Percentiles rank a stretch among this genome's conserved stretches.
Conservation (phyloP, 805 yeast genomes). For the Saturnispora dispora region DNA sequence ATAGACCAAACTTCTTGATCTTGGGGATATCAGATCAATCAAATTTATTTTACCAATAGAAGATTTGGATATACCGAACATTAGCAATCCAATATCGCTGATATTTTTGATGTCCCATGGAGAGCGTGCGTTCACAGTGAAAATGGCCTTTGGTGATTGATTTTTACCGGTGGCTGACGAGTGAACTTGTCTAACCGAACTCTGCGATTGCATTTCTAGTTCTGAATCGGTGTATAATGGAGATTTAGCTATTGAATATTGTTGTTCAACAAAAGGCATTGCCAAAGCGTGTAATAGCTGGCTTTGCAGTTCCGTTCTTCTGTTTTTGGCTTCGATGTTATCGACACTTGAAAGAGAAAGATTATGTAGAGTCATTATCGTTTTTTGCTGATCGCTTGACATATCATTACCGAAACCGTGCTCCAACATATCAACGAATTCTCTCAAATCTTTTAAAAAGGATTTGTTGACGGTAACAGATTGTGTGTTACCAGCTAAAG, state of each 20-base stretch:
- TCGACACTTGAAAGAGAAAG: slow-evolving; percentile 38
- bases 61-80: slow-evolving; percentile 70
- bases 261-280: slow-evolving; percentile 49
- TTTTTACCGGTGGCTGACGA: slow-evolving; percentile 61
- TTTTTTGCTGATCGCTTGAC: slow-evolving; percentile 19
- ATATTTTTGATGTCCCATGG: slow-evolving; percentile 83
- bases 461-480: slow-evolving; percentile 9
- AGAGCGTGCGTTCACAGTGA: slow-evolving; percentile 61
- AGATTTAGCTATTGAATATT: slow-evolving; percentile 12
- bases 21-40: slow-evolving; percentile 69
- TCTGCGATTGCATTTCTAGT: slow-evolving; percentile 2
- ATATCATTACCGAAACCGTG: slow-evolving; percentile 22
- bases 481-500: slow-evolving; percentile 11
- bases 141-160: slow-evolving; percentile 69
- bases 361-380: slow-evolving; percentile 49
- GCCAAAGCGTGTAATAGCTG: slow-evolving; percentile 55
- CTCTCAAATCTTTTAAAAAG: slow-evolving; percentile 36
- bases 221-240: background rate
- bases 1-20: slow-evolving; percentile 60
- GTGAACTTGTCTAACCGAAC: slow-evolving; percentile 35
- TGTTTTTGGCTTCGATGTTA: slow-evolving; percentile 28
- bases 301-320: slow-evolving; percentile 34
- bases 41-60: slow-evolving; percentile 55
- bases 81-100: slow-evolving; percentile 80
- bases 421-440: slow-evolving; percentile 41